Base-by-base conservation (phyloP, 2,329 filamentous ascomycete genomes). In the Catunica adiposa region DNA sequence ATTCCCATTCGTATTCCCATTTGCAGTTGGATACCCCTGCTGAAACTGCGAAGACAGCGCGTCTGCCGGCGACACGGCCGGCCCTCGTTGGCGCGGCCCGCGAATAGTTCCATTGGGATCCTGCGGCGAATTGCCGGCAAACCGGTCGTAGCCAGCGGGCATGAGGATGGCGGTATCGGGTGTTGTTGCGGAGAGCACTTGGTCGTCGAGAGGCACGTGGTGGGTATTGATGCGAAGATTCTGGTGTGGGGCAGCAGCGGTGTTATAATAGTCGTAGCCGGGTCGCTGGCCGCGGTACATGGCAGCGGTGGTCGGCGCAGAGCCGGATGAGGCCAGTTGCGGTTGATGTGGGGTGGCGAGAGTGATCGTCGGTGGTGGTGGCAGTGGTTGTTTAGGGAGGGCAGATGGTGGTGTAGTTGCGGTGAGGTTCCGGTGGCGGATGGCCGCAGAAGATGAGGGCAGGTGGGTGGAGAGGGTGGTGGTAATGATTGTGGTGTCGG, bases 141-240 rank as follows among this genome's bases (percentile, higher is more conserved):
- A 58, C 31, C 47, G 56, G 14, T 58, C 56, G 54, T 58, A 58
- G 17, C 46, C 51, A n/a, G 56, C 15, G 15, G 56, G 54, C 56
- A 58, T 58, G 3, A 58, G 53, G n/a, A 58, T 58, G 22, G 56
- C 56, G 22, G 56, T 58, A 42, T 58, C 56, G 31, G 56, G 56
- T 15, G 56, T 58, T 11, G 53, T 54, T 22, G 56, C 51, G 31
- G 54, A 55, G 46, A 51, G 48, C 17, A 29, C 44, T 20, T 55
- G 42, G 50, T 58, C 50, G 14, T 58, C 53, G 23, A 58, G 48
- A 17, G 53, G 53, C 4, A 56, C 29, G 42, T 51, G 29, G 34
- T 56, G 56, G 34, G 56, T 58, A 50, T 55, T 56, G 38, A 58
- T 58, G 42, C 56, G 56, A 15, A 58, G 50, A 31, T 56, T 58